phyloP scores from a whole-genome alignment of 805 yeast genomes.

The Citeromyces matritensis region DNA sequence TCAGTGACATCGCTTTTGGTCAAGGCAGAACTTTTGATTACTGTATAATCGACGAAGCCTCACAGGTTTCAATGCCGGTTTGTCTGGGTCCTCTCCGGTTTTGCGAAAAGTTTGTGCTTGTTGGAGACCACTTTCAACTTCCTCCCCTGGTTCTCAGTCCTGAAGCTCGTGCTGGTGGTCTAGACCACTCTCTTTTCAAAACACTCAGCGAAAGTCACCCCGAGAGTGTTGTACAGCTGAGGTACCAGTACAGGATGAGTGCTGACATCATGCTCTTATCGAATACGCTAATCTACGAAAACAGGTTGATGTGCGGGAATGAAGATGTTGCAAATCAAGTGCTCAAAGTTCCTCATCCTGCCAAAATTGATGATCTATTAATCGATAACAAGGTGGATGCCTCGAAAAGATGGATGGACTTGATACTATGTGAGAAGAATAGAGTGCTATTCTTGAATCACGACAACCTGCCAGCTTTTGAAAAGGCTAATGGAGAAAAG shows the following conservation, averaged over 20 bases:
- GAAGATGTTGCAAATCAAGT: conserved; percentile 42
- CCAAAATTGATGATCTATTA: conserved; percentile 8
- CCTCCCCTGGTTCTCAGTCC: conserved; percentile 75
- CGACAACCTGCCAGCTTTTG: conserved; percentile 48
- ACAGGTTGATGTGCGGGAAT: conserved; percentile 64
- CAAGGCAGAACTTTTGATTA: conserved; percentile 57
- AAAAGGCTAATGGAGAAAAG: conserved; percentile 44
- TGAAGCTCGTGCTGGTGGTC: conserved; percentile 46
- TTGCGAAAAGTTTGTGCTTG: conserved; percentile 70
- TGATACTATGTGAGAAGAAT: conserved; percentile 34
- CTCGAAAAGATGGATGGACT: conserved; percentile 34
- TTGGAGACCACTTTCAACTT: conserved; percentile 93
- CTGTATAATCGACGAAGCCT: conserved; percentile 93
- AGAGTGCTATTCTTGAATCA: conserved; percentile 73
- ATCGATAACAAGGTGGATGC: conserved; percentile 1
- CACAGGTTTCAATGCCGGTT: conserved; percentile 86
- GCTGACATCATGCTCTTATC: conserved; percentile 74
- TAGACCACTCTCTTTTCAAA: conserved; percentile 67
- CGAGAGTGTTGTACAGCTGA: conserved; percentile 55
- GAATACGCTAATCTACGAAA: conserved; percentile 64
- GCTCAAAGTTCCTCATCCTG: conserved; percentile 30
- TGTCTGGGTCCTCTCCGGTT: conserved; percentile 77
- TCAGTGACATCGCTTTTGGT: conserved; percentile 45
- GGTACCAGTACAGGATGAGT: conserved; percentile 88
- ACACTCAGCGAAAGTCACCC: conserved; percentile 63